Percentiles rank a stretch among this genome's conserved stretches.
phyloP scores from a whole-genome alignment of 441 rosid species.

The Gossypium lobatum region DNA sequence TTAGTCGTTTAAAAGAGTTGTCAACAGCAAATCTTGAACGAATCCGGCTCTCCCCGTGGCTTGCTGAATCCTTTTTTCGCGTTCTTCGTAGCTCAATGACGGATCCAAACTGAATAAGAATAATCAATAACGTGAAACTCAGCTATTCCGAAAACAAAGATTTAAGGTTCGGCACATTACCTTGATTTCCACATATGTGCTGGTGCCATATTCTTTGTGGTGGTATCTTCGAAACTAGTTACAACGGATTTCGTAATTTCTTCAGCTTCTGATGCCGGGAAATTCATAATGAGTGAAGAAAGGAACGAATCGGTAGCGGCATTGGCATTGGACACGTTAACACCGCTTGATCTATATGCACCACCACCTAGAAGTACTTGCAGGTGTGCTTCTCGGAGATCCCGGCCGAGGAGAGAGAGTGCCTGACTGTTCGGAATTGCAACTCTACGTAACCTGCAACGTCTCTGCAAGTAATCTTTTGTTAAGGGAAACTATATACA shows the following conservation, averaged over 20 bases:
- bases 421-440: constrained; percentile 52
- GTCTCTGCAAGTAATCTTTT: constrained; percentile 51
- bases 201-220: constrained; percentile 27
- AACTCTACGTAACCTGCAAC: constrained; percentile 48
- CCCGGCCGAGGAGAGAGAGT: constrained; percentile 48
- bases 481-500: constrained; percentile 32
- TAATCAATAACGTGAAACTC: too few species aligned
- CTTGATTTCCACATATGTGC: constrained; percentile 48
- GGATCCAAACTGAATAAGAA: constrained; percentile 45
- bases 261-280: constrained; percentile 52
- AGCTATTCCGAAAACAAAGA: not conserved
- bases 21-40: constrained; percentile 46
- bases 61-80: constrained; percentile 45
- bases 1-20: constrained; percentile 37
- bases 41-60: constrained; percentile 49
- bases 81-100: constrained; percentile 48
- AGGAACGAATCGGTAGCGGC: constrained; percentile 50
- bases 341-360: constrained; percentile 42
- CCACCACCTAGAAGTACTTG: constrained; percentile 54
- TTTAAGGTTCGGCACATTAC: constrained; percentile 17
- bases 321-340: constrained; percentile 35
- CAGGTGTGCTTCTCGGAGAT: constrained; percentile 55
- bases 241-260: constrained; percentile 48
- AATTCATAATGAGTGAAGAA: constrained; percentile 49
- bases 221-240: constrained; percentile 27